These are phyloP conservation scores for Fusarium sp. DNA, from an alignment of 2,329 filamentous ascomycete genomes.

Conservation along the genomic window DNA sequence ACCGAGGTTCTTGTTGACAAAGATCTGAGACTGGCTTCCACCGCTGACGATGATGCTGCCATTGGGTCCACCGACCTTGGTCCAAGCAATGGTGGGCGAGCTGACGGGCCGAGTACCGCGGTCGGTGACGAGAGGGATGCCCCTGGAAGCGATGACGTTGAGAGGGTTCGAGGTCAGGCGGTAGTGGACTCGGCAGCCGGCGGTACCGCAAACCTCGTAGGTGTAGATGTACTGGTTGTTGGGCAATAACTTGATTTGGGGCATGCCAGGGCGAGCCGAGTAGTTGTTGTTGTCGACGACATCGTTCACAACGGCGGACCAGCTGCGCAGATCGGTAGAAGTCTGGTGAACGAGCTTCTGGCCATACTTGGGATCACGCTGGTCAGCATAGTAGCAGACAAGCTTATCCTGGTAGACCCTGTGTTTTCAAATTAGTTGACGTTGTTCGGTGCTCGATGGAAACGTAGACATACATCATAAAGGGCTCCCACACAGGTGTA, in stretches of 20 bases:
- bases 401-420: constrained; percentile 66
- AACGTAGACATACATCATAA: constrained; percentile 56
- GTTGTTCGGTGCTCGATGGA: fast-evolving
- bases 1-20: constrained; percentile 54
- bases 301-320: constrained; percentile 66
- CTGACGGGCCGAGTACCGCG: constrained; percentile 49
- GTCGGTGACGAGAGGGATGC: constrained; percentile 47
- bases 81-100: constrained; percentile 58
- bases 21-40: constrained; percentile 52
- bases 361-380: constrained; percentile 68
- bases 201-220: constrained; percentile 66
- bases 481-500: constrained; percentile 78
- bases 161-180: constrained; percentile 52
- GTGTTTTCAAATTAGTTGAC: neutral
- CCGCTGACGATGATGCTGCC: constrained; percentile 56
- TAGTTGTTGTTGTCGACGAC: constrained; percentile 66
- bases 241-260: constrained; percentile 65
- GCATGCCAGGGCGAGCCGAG: constrained; percentile 73
- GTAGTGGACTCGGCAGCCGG: constrained; percentile 56
- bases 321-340: constrained; percentile 65
- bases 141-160: constrained; percentile 46
- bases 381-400: constrained; percentile 76
- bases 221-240: constrained; percentile 65
- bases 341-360: constrained; percentile 75
- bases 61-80: constrained; percentile 52